Base-by-base conservation (phyloP, 2,329 filamentous ascomycete species). In the Trichoderma citrinoviride region DNA sequence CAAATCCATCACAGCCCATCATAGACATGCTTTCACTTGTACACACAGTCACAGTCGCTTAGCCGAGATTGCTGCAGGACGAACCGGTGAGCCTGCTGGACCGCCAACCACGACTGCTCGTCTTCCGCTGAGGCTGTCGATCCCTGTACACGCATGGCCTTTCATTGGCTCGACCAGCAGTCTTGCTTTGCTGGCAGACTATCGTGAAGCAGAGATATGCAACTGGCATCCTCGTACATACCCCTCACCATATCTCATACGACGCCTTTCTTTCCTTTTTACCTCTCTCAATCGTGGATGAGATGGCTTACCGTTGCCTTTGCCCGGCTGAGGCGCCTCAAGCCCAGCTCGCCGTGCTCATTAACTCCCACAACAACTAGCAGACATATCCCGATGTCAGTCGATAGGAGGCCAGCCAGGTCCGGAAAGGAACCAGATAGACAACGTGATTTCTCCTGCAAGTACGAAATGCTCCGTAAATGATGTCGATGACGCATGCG, bases 121-220 rank as follows among this genome's bases (percentile, higher is more conserved):
- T 25, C 25, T 54, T 62, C 37, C 49, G 49, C 49, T 62, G 60
- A 62, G 60, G 49, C 49, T 54, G 60, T 43, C 23, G 27, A 62
- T 50, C 60, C 49, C 49, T 54, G 60, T 62, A 40, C 3, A 37
- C 25, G 19, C 41, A 37, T 5, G 29, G 2, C 47, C 3, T 21
- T 54, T 19, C 15, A 62, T 62, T 62, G 60, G 60, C 23, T 23
- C 19, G 41, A 25, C 21, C 29, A 19, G 17, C 15, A 25, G 60
- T 33, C 50, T 46, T 46, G 60, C 60, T 62, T 62, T 62, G 60
- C 25, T 54, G 49, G 49, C 60, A 62, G 19, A 33, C 29, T 53
- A 46, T 54, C 54, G 47, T 19, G 7, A 23, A 19, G 40, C n/a
- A 44, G 43, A 19, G 19, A 5, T 27, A 44, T 46, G 10, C 21